Base-by-base conservation (phyloP, 768 basidiomycete genomes). In the Trametes villosa region DNA sequence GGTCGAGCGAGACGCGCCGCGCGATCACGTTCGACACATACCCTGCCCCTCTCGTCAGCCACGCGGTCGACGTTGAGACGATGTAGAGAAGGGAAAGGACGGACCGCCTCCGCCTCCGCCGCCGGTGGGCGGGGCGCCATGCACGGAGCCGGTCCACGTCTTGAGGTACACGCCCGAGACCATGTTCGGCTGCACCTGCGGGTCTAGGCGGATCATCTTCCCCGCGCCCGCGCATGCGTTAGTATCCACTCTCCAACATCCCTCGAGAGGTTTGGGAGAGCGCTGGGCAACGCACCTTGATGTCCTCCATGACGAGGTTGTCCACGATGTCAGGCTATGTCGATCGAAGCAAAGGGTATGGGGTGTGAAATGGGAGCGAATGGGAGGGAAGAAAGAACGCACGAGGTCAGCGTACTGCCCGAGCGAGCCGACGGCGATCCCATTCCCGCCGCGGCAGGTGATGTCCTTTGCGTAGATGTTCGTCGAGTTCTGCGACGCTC, bases 361-460 rank as follows among this genome's bases (percentile, higher is more conserved):
- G 33, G 18, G 8, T 59, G 45, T 55, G 22, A n/a, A 18, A 24
- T 34, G 20, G 26, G 24, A 38, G 29, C 22, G 18, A 9, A 15
- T n/a, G 48, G 12, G 18, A 42, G 6, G 4, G 17, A 17, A 45
- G 20, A 15, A 15, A 53, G 27, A 5, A 60, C 70, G 53, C 58
- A 85, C 83, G 67, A 84, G 61, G 53, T 82, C 75, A 7, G 74
- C 74, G 60, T 85, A 86, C 70, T 86, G 83, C 9, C 83, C 85
- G 5, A 87, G 70, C 27, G 84, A 85, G 22, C 84, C 85, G 63
- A 86, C 79, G 0, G 85, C 85, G 26, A 87, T 80, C 0, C 84
- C 84, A 63, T 86, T 86, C 6, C 84, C 85, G 9, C 85, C 86
- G n/a, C 80, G 77, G 63, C 85, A 86, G 41, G 78, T 79, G 45